Evolutionary conservation across 148 eudicot genomes (phyloP), one percentile per base, ranked within the genome.

Genomic region (Rhododendron vialii): DNA sequence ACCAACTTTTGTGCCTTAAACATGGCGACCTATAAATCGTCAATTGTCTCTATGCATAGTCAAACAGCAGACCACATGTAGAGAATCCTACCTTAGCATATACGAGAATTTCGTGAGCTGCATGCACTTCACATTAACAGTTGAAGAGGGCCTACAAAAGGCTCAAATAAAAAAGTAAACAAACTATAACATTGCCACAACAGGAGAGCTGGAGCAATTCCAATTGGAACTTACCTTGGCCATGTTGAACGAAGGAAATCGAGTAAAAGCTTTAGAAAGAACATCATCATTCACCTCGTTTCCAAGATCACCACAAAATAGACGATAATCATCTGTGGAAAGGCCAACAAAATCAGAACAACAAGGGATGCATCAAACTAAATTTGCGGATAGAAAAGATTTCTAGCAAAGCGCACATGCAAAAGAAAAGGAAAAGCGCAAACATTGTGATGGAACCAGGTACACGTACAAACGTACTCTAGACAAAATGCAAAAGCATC

Each of bases 221-320:
- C 26, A 71, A 43, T 47, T 43, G 84, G 47, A 83, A 87, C 98
- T 87, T 91, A 95, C 98, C 81, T 91, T 91, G 30, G 98, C 98
- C 94, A 94, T 92, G 84, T 94, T 95, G 84, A 94, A 95, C 30
- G 98, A 91, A 82, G 98, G 98, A 89, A 93, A 95, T 76, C 96
- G 89, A 83, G 98, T 74, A 90, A 95, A 95, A 28, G 98, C 98
- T 89, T 95, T 95, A 26, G 98, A 90, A 33, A 95, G 88, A 84
- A 95, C 98, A 92, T 95, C 98, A 89, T 95, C 98, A 88, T 95
- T 95, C 90, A 94, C 98, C 91, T 94, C 98, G 83, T 95, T 95
- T 83, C 98, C 98, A 91, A 95, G 98, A 88, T 94, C 95, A 59
- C 98, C 98, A 87, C 98, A 95, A 88, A 95, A 94, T 82, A 95